Evolutionary conservation across 2,329 filamentous ascomycete genomes (phyloP).

Genomic region (Pseudogymnoascus sp.): DNA sequence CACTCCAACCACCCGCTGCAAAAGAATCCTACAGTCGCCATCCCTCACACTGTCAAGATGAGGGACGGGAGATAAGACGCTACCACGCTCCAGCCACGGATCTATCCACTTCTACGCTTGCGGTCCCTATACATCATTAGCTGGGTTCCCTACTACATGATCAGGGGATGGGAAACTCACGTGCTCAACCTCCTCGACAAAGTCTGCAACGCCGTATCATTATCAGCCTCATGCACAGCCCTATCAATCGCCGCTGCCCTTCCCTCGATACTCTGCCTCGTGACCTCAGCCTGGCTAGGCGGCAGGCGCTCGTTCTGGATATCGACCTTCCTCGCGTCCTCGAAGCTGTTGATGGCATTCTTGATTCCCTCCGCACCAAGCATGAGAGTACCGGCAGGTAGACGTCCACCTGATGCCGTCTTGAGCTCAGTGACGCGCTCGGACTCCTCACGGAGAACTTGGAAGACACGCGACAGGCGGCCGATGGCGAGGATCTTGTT

Average conservation of each 20-base stretch:
- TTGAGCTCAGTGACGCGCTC: constrained; percentile 96
- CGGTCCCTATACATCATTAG: constrained; percentile 3
- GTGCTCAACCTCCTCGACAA: constrained; percentile 91
- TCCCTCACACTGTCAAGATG: neutral
- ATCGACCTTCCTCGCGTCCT: constrained; percentile 95
- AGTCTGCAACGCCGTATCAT: constrained; percentile 78
- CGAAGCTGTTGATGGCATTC: constrained; percentile 93
- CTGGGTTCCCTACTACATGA: neutral
- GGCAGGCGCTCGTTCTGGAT: constrained; percentile 92
- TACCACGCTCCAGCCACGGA: neutral
- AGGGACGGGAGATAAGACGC: neutral
- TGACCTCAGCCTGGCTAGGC: constrained; percentile 86
- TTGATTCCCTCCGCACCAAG: constrained; percentile 97
- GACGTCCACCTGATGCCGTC: constrained; percentile 84
- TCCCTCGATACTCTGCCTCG: constrained; percentile 73
- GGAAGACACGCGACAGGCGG: constrained; percentile 93
- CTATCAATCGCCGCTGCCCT: constrained; percentile 76
- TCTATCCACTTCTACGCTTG: neutral
- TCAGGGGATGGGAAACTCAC: constrained; percentile 50
- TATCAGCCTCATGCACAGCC: constrained; percentile 81
- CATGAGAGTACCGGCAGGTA: constrained; percentile 95
- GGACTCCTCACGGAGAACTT: constrained; percentile 93
- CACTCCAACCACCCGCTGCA: neutral
- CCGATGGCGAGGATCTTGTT: constrained; percentile 99
- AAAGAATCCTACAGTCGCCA: neutral